Evolutionary conservation across 495 filamentous ascomycete genomes (phyloP).

Genomic region (Daldinia childiae): DNA sequence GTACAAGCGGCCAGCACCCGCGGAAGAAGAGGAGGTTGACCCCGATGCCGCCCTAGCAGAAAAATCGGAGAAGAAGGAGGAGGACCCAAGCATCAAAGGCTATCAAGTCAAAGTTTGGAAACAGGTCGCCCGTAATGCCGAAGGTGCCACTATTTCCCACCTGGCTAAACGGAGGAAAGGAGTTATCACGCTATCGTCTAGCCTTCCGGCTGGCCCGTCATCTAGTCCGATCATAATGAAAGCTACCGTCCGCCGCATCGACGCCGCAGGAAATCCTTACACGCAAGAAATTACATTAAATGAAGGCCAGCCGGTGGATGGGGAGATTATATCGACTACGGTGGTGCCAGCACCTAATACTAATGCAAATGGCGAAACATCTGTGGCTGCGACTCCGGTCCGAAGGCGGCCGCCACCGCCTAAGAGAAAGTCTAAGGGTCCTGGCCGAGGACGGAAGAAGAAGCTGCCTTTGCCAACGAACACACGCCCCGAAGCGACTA

Average conservation of each 20-base stretch:
- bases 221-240: constrained; percentile 67
- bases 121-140: constrained; percentile 76
- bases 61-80: constrained; percentile 59
- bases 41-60: constrained; percentile 55
- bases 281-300: constrained; percentile 82
- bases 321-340: constrained; percentile 74
- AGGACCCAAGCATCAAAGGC: constrained; percentile 67
- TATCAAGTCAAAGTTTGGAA: constrained; percentile 83
- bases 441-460: constrained; percentile 73
- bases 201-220: constrained; percentile 52
- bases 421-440: constrained; percentile 76
- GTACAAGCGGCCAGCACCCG: constrained; percentile 65
- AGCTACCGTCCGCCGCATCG: constrained; percentile 78
- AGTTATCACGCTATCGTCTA: constrained; percentile 58
- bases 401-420: constrained; percentile 75
- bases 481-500: constrained; percentile 50
- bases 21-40: constrained; percentile 63
- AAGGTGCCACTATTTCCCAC: constrained; percentile 79
- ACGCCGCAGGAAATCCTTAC: constrained; percentile 79
- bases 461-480: constrained; percentile 59
- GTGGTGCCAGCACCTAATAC: constrained; percentile 52
- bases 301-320: constrained; percentile 82
- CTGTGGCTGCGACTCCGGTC: constrained; percentile 49
- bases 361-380: constrained; percentile 38
- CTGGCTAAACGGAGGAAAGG: constrained; percentile 88